phyloP scores from a whole-genome alignment of 306 rosid species.

The Parietaria judaica region DNA sequence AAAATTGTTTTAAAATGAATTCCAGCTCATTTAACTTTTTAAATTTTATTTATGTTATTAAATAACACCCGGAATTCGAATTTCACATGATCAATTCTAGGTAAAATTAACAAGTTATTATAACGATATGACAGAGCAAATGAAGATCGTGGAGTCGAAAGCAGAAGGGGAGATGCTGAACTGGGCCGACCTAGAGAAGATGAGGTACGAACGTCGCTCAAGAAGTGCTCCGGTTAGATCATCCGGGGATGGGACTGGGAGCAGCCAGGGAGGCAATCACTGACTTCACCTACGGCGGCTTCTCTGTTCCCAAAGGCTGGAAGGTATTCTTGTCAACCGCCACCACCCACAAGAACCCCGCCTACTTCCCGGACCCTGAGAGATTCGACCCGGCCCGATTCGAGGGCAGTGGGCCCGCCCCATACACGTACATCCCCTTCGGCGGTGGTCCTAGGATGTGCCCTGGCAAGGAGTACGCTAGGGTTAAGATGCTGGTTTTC shows the following conservation, averaged over 20 bases:
- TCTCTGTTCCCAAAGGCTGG: conserved; percentile 92
- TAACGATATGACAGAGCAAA: conserved; percentile 48
- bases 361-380: conserved; percentile 49
- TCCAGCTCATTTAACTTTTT: no score
- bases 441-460: conserved; percentile 95
- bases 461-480: conserved; percentile 88
- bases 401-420: conserved; percentile 77
- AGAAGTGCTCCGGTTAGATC: conserved; percentile 74
- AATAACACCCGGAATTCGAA: no score
- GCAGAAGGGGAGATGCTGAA: conserved; percentile 50
- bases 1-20: no score
- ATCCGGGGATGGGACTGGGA: conserved; percentile 93
- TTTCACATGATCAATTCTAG: no score
- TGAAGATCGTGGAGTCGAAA: conserved; percentile 64
- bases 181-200: conserved; percentile 78
- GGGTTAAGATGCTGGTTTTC: conserved; percentile 72
- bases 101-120: neutral
- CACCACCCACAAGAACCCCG: conserved; percentile 54
- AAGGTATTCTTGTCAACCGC: conserved; percentile 87
- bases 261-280: conserved; percentile 63
- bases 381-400: conserved; percentile 75
- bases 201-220: conserved; percentile 82
- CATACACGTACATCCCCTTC: conserved; percentile 75
- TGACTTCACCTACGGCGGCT: conserved; percentile 67
- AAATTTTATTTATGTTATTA: no score